Evolutionary conservation across 768 basidiomycete species (phyloP).

Genomic region (Leccinum incarnatum): DNA sequence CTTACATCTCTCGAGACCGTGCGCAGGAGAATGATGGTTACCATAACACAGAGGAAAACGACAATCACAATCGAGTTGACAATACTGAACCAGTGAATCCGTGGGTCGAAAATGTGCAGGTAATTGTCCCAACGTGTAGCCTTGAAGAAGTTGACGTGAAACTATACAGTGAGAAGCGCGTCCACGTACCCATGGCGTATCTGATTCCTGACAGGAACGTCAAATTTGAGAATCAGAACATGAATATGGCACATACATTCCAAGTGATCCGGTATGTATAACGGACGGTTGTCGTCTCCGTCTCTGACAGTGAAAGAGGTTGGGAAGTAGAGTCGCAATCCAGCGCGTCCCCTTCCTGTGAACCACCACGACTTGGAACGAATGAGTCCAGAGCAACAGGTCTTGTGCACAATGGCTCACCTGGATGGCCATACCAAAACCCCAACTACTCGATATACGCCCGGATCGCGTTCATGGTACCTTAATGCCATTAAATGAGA

Average conservation of each 20-base stretch:
- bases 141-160: constrained; percentile 38
- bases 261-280: constrained; percentile 90
- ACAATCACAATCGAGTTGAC: constrained; percentile 92
- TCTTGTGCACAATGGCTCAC: constrained; percentile 21
- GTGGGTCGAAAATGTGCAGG: constrained; percentile 88
- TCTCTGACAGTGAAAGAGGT: constrained; percentile 63
- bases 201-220: constrained; percentile 59
- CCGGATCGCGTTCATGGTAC: constrained; percentile 72
- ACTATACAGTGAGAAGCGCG: not conserved
- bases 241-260: constrained; percentile 52
- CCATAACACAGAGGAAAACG: constrained; percentile 89
- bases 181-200: constrained; percentile 70
- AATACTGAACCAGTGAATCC: constrained; percentile 95
- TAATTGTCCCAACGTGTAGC: constrained; percentile 97
- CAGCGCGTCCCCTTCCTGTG: constrained; percentile 43
- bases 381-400: not conserved
- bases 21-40: constrained; percentile 83
- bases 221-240: not conserved
- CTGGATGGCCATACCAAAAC: constrained; percentile 80
- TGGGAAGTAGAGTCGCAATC: constrained; percentile 50
- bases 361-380: constrained; percentile 55
- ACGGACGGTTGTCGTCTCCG: constrained; percentile 56
- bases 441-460: constrained; percentile 84
- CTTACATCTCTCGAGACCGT: constrained; percentile 86
- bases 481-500: constrained; percentile 38